These are phyloP conservation scores for Jaminaea rosea DNA, from an alignment of 1,284 basidiomycete genomes.

Conservation along the genomic window DNA sequence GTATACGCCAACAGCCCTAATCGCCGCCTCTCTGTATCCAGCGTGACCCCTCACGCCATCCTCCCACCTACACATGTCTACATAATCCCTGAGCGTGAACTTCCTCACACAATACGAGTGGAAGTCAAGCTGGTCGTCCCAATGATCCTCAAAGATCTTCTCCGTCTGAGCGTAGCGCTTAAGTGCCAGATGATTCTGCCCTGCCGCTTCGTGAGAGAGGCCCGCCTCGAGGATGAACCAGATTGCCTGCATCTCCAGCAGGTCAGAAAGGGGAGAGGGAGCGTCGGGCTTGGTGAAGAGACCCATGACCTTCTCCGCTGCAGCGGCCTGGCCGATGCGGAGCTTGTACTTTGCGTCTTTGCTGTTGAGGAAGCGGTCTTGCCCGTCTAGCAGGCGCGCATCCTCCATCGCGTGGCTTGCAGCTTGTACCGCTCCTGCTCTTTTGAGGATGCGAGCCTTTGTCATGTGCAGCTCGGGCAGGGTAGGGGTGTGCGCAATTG, in stretches of 20 bases:
- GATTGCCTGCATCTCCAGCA: conserved; percentile 92
- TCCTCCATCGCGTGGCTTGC: conserved; percentile 73
- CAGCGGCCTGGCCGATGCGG: conserved; percentile 61
- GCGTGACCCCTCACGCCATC: conserved; percentile 68
- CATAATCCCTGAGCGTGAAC: conserved; percentile 75
- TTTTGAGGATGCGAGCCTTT: conserved; percentile 75
- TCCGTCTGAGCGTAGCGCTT: conserved; percentile 75
- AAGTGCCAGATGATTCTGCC: conserved; percentile 69
- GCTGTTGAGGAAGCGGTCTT: conserved; percentile 91
- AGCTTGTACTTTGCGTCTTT: conserved; percentile 88
- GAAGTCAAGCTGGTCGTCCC: conserved; percentile 97
- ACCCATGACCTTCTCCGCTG: conserved; percentile 25
- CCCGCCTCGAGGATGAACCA: conserved; percentile 80
- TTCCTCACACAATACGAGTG: conserved; percentile 88
- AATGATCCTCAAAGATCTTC: conserved; percentile 77
- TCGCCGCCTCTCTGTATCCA: conserved; percentile 65
- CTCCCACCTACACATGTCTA: conserved; percentile 72
- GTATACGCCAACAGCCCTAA: conserved; percentile 66
- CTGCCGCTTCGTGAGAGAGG: conserved; percentile 59
- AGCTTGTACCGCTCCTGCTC: conserved; percentile 67
- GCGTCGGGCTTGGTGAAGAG: conserved; percentile 51
- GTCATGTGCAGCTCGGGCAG: conserved; percentile 82
- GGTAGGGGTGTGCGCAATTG: conserved; percentile 79
- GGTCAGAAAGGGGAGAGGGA: conserved; percentile 63
- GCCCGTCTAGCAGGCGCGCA: conserved; percentile 76